These are phyloP conservation scores for Aspergillus spinulosporus DNA, from an alignment of 2,329 filamentous ascomycete genomes.

Conservation along the genomic window DNA sequence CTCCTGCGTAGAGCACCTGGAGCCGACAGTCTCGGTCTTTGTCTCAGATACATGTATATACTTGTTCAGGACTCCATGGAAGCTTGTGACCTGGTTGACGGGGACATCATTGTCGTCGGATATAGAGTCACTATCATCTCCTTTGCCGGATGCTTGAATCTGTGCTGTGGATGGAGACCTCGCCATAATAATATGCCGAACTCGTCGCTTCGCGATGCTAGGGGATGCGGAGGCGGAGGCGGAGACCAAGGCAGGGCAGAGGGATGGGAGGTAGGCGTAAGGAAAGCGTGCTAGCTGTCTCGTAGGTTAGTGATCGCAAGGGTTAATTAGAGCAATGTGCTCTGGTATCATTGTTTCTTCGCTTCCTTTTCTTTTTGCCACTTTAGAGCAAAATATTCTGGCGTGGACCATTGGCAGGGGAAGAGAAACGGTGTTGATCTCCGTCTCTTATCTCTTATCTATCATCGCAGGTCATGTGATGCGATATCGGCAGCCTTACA, in stretches of 20 bases:
- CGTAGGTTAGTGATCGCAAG: too few relatives aligned
- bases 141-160: not conserved
- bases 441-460: too few relatives aligned
- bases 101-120: slow-evolving; percentile 28
- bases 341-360: too few relatives aligned
- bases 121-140: not conserved
- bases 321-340: too few relatives aligned
- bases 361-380: too few relatives aligned
- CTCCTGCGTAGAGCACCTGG: slow-evolving; percentile 1
- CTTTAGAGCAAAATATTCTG: too few relatives aligned
- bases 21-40: not conserved
- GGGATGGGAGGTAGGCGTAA: not conserved
- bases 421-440: too few relatives aligned
- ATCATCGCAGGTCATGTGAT: too few relatives aligned
- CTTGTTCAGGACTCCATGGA: slow-evolving; percentile 39
- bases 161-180: not conserved
- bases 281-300: not conserved
- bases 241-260: too few relatives aligned
- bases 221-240: too few relatives aligned
- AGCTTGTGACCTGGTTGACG: slow-evolving; percentile 37
- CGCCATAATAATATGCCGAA: not conserved
- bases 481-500: too few relatives aligned
- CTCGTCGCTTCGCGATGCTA: not conserved
- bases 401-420: too few relatives aligned
- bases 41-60: slow-evolving; percentile 30